Percentiles rank a stretch among this genome's conserved stretches.
Conservation (phyloP, 306 rosid species). For the Castanea mollissima region DNA sequence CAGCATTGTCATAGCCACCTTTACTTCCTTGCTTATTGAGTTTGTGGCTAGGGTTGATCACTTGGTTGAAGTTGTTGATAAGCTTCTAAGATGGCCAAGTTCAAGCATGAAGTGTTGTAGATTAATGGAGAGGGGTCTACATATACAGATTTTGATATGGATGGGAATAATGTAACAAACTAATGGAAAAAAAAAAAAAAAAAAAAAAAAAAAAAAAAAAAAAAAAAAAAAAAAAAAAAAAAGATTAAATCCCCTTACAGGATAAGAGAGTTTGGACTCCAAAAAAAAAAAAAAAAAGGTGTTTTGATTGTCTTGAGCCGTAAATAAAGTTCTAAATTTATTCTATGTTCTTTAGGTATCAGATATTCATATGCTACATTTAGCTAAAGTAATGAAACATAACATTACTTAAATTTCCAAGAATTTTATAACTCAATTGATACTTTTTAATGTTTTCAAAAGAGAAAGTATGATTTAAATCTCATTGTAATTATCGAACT, state of each 20-base stretch:
- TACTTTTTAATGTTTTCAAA: no score
- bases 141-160: not conserved
- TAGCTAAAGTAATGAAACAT: not conserved
- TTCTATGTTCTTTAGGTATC: no score
- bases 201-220: not conserved
- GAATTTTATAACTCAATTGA: no score
- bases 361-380: not conserved
- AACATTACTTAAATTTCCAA: not conserved
- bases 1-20: slow-evolving; percentile 60
- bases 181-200: not conserved
- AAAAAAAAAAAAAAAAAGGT: not conserved
- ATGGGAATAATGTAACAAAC: not conserved
- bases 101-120: slow-evolving; percentile 29
- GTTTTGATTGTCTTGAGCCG: not conserved
- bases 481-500: no score
- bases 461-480: no score
- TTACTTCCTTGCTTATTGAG: slow-evolving; percentile 66
- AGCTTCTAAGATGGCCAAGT: slow-evolving; percentile 72
- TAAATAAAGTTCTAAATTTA: not conserved
- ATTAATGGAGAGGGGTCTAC: not conserved
- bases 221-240: not conserved
- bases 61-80: slow-evolving; percentile 63
- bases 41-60: slow-evolving; percentile 76
- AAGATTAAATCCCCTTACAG: not conserved
- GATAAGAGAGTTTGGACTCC: not conserved